Conservation (phyloP, 305 asterid genomes). For the Coffea humblotiana region DNA sequence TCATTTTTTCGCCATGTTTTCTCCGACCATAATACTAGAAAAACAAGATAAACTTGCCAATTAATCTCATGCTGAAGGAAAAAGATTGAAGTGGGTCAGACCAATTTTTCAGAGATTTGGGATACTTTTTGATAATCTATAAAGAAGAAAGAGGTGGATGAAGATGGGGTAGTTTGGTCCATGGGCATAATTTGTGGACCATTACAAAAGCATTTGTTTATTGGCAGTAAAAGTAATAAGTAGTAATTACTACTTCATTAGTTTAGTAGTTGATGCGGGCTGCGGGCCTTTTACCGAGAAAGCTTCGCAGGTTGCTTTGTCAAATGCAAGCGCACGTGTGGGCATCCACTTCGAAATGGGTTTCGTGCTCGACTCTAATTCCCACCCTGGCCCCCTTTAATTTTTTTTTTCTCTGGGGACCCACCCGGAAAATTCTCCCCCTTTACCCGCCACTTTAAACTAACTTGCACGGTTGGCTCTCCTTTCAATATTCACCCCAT, state of each 20-base stretch:
- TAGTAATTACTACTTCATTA: no score
- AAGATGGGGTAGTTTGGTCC: conserved; percentile 31
- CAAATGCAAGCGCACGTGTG: conserved; percentile 71
- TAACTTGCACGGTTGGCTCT: conserved; percentile 52
- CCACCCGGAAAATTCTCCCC: conserved; percentile 39
- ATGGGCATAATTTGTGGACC: not conserved
- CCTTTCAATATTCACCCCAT: conserved; percentile 5
- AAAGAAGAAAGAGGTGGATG: not conserved
- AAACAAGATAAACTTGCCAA: not conserved
- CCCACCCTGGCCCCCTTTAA: not conserved
- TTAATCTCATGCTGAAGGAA: no score
- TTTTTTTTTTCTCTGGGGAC: conserved; percentile 12
- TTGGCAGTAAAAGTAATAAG: not conserved
- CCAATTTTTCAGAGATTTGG: not conserved
- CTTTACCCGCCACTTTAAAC: conserved; percentile 35
- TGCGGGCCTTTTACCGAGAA: conserved; percentile 25
- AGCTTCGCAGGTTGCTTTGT: conserved; percentile 20
- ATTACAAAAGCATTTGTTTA: not conserved
- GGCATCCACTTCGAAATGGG: conserved; percentile 34
- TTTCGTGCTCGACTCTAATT: not conserved
- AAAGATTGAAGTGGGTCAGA: not conserved
- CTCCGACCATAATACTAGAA: not conserved
- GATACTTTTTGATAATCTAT: not conserved
- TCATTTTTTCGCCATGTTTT: not conserved
- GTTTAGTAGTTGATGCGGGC: not conserved